Percentiles rank a stretch among this genome's conserved stretches.
Evolutionary conservation across 1,284 basidiomycete species (phyloP).

Genomic region (Malassezia globosa): DNA sequence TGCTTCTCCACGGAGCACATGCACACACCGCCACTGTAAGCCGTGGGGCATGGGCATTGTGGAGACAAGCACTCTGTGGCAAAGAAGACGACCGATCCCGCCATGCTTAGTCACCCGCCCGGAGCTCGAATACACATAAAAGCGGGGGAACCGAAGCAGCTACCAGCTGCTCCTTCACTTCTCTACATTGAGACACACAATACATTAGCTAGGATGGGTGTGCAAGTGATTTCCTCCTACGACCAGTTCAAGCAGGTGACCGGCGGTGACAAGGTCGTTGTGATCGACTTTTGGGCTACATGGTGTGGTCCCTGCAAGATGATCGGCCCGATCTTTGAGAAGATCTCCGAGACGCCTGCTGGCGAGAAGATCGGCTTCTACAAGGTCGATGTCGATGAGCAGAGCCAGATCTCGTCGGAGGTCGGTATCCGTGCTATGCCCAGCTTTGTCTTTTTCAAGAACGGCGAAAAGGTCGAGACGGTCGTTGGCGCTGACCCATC

Average conservation of each 20-base stretch:
- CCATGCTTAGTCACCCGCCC: not conserved
- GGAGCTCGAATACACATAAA: not conserved
- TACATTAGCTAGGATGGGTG: too few relatives aligned
- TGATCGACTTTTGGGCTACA: slow-evolving; percentile 46
- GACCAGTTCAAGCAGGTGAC: slow-evolving; percentile 54
- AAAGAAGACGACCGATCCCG: not conserved
- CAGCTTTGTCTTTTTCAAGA: slow-evolving; percentile 64
- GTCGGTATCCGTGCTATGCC: slow-evolving; percentile 70
- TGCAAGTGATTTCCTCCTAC: slow-evolving; percentile 53
- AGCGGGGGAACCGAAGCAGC: not conserved
- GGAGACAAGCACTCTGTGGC: too few relatives aligned
- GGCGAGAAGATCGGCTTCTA: slow-evolving; percentile 56
- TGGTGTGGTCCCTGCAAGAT: slow-evolving; percentile 56
- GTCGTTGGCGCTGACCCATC: slow-evolving; percentile 57
- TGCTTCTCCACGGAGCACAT: too few relatives aligned
- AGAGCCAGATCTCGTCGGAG: slow-evolving; percentile 53
- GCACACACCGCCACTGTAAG: too few relatives aligned
- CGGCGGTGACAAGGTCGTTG: slow-evolving; percentile 19
- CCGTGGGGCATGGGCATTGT: too few relatives aligned
- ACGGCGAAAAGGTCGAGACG: slow-evolving; percentile 57
- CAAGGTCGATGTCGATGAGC: slow-evolving; percentile 56
- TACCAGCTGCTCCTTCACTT: not conserved
- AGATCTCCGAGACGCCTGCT: slow-evolving; percentile 51
- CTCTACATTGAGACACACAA: too few relatives aligned
- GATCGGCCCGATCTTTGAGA: slow-evolving; percentile 69